Conservation (phyloP, 2,329 filamentous ascomycete species). For the Mycosphaerelloides madeirae region DNA sequence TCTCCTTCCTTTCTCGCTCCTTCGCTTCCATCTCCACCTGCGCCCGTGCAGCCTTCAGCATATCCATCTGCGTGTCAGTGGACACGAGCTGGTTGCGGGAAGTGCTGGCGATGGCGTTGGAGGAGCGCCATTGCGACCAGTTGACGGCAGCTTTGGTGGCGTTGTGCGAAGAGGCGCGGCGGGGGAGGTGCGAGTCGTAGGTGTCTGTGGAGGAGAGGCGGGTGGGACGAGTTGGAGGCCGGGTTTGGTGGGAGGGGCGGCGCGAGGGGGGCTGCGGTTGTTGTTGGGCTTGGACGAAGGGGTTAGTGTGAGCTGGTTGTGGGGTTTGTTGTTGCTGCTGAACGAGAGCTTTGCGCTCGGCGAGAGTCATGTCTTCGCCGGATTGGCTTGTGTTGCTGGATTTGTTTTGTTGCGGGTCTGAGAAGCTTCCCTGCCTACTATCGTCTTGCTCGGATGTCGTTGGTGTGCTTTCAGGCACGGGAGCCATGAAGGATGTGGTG, state of each 20-base stretch:
- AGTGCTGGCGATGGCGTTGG: slow-evolving; percentile 43
- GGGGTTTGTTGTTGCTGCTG: slow-evolving; percentile 9
- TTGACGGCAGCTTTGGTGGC: slow-evolving; percentile 41
- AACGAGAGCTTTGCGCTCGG: slow-evolving; percentile 50
- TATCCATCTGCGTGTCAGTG: slow-evolving; percentile 33
- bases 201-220: slow-evolving; percentile 7
- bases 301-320: background rate
- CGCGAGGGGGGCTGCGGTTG: slow-evolving; percentile 2
- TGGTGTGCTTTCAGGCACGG: slow-evolving; percentile 18
- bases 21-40: slow-evolving; percentile 52
- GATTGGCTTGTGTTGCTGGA: slow-evolving; percentile 9
- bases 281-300: background rate
- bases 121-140: slow-evolving; percentile 53
- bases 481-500: slow-evolving; percentile 35
- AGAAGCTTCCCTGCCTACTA: slow-evolving; percentile 9
- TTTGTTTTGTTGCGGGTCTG: slow-evolving; percentile 9
- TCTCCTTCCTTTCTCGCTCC: slow-evolving; percentile 51
- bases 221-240: slow-evolving; percentile 6
- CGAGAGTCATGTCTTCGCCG: slow-evolving; percentile 65
- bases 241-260: slow-evolving; percentile 1
- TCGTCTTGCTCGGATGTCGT: slow-evolving; percentile 6
- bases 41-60: slow-evolving; percentile 58
- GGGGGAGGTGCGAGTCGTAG: slow-evolving; percentile 55
- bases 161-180: slow-evolving; percentile 43
- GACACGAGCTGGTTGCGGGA: slow-evolving; percentile 21